Conservation (phyloP, 768 basidiomycete genomes). For the Hypholoma fasciculare region DNA sequence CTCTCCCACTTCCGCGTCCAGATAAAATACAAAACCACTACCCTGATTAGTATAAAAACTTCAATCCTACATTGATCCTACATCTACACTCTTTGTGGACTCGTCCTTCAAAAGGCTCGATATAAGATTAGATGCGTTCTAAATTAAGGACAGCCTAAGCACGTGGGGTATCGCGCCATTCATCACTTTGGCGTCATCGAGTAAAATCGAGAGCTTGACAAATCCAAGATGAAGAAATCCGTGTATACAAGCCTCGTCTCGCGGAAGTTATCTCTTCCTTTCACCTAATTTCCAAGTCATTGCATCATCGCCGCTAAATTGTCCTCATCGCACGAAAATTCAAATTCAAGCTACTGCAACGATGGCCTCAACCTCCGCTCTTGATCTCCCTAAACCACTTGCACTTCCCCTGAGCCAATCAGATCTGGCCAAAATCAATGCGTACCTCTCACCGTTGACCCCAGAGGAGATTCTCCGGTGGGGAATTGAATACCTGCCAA, state of each 20-base stretch:
- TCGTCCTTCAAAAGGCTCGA: neutral
- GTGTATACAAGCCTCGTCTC: neutral
- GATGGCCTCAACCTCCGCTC: constrained; percentile 12
- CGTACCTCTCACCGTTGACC: constrained; percentile 63
- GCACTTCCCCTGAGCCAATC: constrained; percentile 56
- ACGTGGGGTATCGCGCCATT: constrained; percentile 2
- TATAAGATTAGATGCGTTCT: neutral
- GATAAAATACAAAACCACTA: neutral
- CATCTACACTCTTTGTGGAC: neutral
- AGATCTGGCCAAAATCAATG: constrained; percentile 70
- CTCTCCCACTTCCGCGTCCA: neutral
- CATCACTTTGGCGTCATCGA: constrained; percentile 17
- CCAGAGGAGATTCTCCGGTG: constrained; percentile 87
- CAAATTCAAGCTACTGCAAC: neutral
- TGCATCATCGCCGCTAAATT: neutral
- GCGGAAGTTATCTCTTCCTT: neutral
- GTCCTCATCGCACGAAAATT: neutral
- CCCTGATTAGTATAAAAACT: neutral
- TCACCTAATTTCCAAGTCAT: neutral
- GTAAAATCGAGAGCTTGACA: constrained; percentile 1
- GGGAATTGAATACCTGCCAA: constrained; percentile 79
- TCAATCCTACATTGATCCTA: neutral
- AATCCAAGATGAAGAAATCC: constrained; percentile 1
- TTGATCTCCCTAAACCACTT: constrained; percentile 17
- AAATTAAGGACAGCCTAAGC: neutral